Evolutionary conservation across 495 filamentous ascomycete genomes (phyloP), one percentile per base, ranked within the genome.

Genomic region (Talaromyces nanjingensis): DNA sequence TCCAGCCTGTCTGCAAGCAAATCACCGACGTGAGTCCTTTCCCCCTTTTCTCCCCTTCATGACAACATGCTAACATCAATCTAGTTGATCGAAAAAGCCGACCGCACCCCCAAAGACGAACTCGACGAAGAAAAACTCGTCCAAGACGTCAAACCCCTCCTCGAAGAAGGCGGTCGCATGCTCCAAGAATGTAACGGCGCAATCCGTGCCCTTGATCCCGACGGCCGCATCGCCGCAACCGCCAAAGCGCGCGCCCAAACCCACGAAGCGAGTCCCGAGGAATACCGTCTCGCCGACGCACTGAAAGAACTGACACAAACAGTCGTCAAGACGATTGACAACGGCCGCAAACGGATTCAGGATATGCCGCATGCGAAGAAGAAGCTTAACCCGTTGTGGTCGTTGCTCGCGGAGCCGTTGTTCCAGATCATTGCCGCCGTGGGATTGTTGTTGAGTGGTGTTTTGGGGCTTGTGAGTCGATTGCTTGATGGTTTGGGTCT

Each of bases 401-500:
- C 83, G 33, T 75, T 96, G 59, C 74, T 96, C 11, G 86, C 84
- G 12, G 77, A 96, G 77, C 91, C 92, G 7, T 79, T 96, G 20
- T 89, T 91, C 82, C 92, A 96, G 80, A 96, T 96, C 71, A 77
- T 96, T 63, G 91, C 91, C 2, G 91, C 88, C 6, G 91, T 96
- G 3, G 91, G 91, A 3, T 73, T 96, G 65, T 73, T 96, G 63
- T 76, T 94, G 34, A 84, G 79, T 37, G 91, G 91, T 66, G 91
- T 96, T 3, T 73, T 96, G 6, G 86, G 84, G 2, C 81, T 96
- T 1, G 87, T 94, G 2, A 90, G 88, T 45, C 84, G 82, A 65
- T 70, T 92, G 62, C 80, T 93, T 42, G 83, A 87, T 62, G 89
- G 86, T 0, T 81, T 93, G 8, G 90, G 90, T 47, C 82, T 94